Evolutionary conservation across 495 filamentous ascomycete species (phyloP).

Genomic region (Penicillium canariense): DNA sequence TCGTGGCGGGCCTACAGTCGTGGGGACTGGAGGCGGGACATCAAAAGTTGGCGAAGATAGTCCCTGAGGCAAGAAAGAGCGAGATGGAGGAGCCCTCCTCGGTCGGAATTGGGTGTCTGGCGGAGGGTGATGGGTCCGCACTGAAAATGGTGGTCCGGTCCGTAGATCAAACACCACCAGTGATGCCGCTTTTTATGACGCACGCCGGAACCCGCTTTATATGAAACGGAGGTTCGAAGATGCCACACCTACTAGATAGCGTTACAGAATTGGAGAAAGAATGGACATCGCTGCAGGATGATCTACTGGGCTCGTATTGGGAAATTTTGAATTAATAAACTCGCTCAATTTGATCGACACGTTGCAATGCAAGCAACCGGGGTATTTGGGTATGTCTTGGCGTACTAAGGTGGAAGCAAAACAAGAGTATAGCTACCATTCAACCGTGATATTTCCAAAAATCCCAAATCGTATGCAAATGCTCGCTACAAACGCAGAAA

Average conservation of each 20-base stretch:
- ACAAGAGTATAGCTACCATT: neutral
- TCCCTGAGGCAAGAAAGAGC: slow-evolving; percentile 4
- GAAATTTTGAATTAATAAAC: neutral
- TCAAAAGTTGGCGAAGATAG: slow-evolving; percentile 11
- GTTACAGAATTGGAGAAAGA: neutral
- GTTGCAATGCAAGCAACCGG: neutral
- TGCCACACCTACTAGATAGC: neutral
- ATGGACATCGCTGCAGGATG: neutral
- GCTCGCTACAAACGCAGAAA: slow-evolving; percentile 22
- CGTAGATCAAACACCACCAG: slow-evolving; percentile 28
- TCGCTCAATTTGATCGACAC: neutral
- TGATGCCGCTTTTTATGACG: slow-evolving; percentile 29
- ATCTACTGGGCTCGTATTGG: neutral
- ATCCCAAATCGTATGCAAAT: slow-evolving; percentile 21
- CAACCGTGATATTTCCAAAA: slow-evolving; percentile 13
- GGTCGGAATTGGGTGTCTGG: slow-evolving; percentile 14
- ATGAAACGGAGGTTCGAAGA: slow-evolving; percentile 9
- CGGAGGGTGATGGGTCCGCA: slow-evolving; percentile 16
- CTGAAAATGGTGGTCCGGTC: slow-evolving; percentile 20
- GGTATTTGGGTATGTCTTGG: neutral
- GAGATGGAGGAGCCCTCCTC: slow-evolving; percentile 10
- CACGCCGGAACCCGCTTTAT: slow-evolving; percentile 12
- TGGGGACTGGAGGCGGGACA: slow-evolving; percentile 19
- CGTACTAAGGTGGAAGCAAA: neutral
- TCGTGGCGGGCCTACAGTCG: slow-evolving; percentile 28